phyloP scores from a whole-genome alignment of 371 early-diverging fungal genomes.

The Apophysomyces elegans region DNA sequence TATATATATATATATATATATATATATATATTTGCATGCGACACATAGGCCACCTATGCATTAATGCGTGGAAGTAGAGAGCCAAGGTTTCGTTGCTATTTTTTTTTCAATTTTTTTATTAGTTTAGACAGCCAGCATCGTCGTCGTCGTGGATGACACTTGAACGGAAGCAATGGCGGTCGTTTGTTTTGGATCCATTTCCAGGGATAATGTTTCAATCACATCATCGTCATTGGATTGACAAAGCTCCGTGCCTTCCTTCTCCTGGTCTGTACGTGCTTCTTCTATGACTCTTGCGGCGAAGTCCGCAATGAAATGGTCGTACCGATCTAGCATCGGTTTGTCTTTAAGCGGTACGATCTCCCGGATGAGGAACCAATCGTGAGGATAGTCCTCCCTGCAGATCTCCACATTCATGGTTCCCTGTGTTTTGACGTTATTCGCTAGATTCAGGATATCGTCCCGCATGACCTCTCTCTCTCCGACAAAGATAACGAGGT shows the following conservation, averaged over 20 bases:
- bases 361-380: constrained; percentile 37
- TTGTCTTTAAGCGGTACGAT: constrained; percentile 20
- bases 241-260: too few species aligned
- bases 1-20: too few species aligned
- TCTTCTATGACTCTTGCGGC: constrained; percentile 19
- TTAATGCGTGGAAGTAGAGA: too few species aligned
- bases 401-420: constrained; percentile 19
- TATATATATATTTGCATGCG: too few species aligned
- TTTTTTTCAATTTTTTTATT: too few species aligned
- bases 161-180: neutral
- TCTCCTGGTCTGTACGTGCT: neutral
- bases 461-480: constrained; percentile 23
- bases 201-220: neutral
- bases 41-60: too few species aligned
- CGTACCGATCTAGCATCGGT: constrained; percentile 19
- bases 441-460: constrained; percentile 14
- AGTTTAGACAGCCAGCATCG: too few species aligned
- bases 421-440: constrained; percentile 12
- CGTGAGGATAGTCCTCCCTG: constrained; percentile 28
- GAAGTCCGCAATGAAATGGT: constrained; percentile 25
- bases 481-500: constrained; percentile 19
- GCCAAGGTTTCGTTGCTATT: too few species aligned
- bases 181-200: neutral
- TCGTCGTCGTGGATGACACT: neutral
- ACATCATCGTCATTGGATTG: neutral